Evolutionary conservation across 805 yeast species (phyloP), one percentile per base, ranked within the genome.

Genomic region (Phaffomyces opuntiae): DNA sequence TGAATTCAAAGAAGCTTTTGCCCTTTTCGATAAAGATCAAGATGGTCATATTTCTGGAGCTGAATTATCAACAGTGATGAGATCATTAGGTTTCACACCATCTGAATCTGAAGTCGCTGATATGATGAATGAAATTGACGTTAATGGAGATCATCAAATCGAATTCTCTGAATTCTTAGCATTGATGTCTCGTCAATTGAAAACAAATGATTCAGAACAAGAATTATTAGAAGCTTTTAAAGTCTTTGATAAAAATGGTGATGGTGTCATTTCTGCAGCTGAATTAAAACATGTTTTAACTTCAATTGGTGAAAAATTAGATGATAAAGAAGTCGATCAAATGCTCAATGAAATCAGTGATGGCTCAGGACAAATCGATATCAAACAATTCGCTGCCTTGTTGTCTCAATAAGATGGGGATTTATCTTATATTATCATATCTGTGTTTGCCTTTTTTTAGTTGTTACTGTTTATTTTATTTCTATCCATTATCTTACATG

Each of bases 21-120:
- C 97, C 50, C 78, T 93, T 53, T 93, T 93, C 59, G 99, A 93
- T 74, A 89, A 89, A 66, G 96, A 93, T 66, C 85, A 90, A 62
- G 97, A 90, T 68, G 99, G 99, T 9, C 87, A 88, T 63, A 93
- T 93, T 72, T 88, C 96, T 48, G 87, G 96, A 57, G 79, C 87
- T 61, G 99, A 93, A 70, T 76, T 93, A 56, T 97, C 98, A 53
- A 89, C 96, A 5, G 99, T 93, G 44, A 93, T 93, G 99, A 84
- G 99, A 71, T 87, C 97, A n/a, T 75, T 93, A 62, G 99, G 99
- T 43, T 93, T 89, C 68, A 91, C 91, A 61, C 99, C 99, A 34
- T 82, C 95, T 42, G 98, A 93, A 67, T 81, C 89, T 54, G 99
- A 93, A 68, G 83, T 93, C 59, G 86, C 93, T 46, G 99, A 93